Evolutionary conservation across 768 basidiomycete species (phyloP), one percentile per base, ranked within the genome.

Genomic region (Mycena venus): DNA sequence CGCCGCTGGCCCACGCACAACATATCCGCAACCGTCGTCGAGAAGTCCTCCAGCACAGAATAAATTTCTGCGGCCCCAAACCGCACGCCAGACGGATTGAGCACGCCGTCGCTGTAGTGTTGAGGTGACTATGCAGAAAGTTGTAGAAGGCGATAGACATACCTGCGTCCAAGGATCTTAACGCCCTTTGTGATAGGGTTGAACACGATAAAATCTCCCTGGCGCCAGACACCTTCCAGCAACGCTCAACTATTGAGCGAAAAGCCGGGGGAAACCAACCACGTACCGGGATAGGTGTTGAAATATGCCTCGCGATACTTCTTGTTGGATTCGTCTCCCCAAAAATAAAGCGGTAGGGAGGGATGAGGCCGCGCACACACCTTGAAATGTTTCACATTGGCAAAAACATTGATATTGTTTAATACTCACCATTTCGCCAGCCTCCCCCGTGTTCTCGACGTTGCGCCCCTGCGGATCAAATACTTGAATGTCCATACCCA

Each of bases 41-140:
- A 83, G 70, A 94, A 92, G 58, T 87, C 83, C 44, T 92, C 90
- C 70, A 95, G 82, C 15, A 94, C 89, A 9, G 89, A 85, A 76
- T 96, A 96, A 21, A 96, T 93, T 82, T 96, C 95, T 6, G 88
- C 91, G 2, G 94, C 93, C 40, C 95, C 95, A 78, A 96, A 96
- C 3, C 95, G 90, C 63, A 96, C 91, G 5, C 95, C 95, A 32
- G 91, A 91, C 9, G 95, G 95, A 74, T 96, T 96, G 36, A 93
- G 85, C 21, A 94, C 94, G 19, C 91, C 92, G 72, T 94, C 92
- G 75, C 92, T 91, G 70, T 36, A 25, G n/a, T n/a, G n/a, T 51
- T 14, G 9, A 10, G 49, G 9, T 51, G 11, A 51, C 12, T 4
- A 51, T 3, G 15, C 10, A 19, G 1, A 31, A 31, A 23, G n/a